A percentile compares a stretch with the other conserved stretches of the same genome.
Conservation (phyloP, 352 stramenopile genomes). For the Phytophthora brassicae region DNA sequence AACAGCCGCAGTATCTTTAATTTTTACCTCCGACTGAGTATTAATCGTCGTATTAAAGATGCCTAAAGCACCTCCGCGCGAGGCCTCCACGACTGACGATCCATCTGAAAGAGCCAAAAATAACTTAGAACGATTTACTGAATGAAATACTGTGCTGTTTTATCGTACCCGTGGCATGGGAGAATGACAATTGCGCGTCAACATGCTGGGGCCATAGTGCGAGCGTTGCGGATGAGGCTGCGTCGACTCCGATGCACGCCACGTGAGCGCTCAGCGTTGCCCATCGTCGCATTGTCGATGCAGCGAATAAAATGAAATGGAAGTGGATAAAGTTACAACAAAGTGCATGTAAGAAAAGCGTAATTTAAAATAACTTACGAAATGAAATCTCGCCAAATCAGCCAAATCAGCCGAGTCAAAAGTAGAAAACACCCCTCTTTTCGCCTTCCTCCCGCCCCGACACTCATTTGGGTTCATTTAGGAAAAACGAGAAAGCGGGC, state of each 20-base stretch:
- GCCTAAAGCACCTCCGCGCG: slow-evolving; percentile 25
- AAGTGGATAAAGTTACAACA: too few species aligned
- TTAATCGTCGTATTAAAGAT: slow-evolving; percentile 28
- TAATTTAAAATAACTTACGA: too few species aligned
- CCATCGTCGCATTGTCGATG: slow-evolving; percentile 26
- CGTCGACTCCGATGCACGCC: not conserved
- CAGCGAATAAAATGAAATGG: too few species aligned
- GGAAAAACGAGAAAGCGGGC: too few species aligned
- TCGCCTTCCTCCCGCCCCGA: too few species aligned
- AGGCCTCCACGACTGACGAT: slow-evolving; percentile 20
- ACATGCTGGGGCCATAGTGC: slow-evolving; percentile 36
- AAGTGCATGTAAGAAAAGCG: too few species aligned
- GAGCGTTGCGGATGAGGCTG: slow-evolving; percentile 15
- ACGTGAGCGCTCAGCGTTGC: slow-evolving; percentile 1
- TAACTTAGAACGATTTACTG: not conserved
- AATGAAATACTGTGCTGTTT: not conserved
- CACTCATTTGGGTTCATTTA: too few species aligned
- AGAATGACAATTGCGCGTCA: slow-evolving; percentile 25
- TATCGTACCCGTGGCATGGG: slow-evolving; percentile 18
- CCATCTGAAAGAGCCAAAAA: slow-evolving; percentile 25
- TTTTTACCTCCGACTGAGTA: slow-evolving; percentile 15
- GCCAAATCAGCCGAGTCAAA: too few species aligned
- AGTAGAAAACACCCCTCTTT: too few species aligned
- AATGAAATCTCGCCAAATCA: too few species aligned
- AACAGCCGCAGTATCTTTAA: not conserved